Percentiles rank a stretch among this genome's conserved stretches.
Conservation (phyloP, 2,329 filamentous ascomycete genomes). For the Talaromyces atroroseus region DNA sequence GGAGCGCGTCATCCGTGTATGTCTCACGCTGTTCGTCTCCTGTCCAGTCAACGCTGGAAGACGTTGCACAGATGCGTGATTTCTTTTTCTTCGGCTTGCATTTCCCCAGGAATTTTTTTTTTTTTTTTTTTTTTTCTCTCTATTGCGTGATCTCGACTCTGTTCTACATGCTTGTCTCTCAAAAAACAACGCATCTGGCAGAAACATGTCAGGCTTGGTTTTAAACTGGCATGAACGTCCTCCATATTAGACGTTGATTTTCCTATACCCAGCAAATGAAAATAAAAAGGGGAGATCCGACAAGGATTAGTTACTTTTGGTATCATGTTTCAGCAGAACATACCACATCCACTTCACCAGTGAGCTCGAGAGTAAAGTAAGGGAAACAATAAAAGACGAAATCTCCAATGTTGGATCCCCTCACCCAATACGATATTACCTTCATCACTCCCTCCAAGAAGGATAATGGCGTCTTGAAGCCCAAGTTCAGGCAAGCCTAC, state of each 20-base stretch:
- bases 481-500: not conserved
- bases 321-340: not conserved
- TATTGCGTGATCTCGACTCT: not conserved
- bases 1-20: not conserved
- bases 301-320: not conserved
- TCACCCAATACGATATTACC: slow-evolving; percentile 1
- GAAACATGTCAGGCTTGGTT: not conserved
- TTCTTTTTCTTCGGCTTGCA: not conserved
- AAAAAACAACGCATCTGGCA: not conserved
- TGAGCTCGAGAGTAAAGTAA: not conserved
- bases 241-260: too few relatives aligned
- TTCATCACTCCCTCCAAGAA: slow-evolving; percentile 6
- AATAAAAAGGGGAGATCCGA: not conserved
- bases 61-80: not conserved
- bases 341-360: not conserved
- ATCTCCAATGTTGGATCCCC: not conserved
- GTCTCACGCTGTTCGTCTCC: not conserved
- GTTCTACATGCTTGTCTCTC: not conserved
- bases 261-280: not conserved
- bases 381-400: not conserved
- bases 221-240: not conserved
- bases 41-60: not conserved
- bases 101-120: not conserved
- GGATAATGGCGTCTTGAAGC: slow-evolving; percentile 9
- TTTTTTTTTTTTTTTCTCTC: not conserved